These are phyloP conservation scores for Fomes fomentarius DNA, from an alignment of 1,284 basidiomycete genomes.

Conservation along the genomic window DNA sequence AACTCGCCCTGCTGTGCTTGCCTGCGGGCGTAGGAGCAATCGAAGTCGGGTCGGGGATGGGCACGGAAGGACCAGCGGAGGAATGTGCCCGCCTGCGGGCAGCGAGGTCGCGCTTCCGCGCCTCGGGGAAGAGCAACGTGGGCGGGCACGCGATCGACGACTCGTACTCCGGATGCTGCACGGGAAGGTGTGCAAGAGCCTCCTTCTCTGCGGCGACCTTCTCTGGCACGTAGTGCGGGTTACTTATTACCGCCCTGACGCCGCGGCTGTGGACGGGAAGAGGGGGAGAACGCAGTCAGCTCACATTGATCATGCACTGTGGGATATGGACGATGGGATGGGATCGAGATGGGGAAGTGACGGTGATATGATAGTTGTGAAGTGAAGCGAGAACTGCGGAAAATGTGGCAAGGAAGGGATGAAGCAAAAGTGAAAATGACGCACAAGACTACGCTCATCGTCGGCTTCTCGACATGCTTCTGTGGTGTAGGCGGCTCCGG, in stretches of 20 bases:
- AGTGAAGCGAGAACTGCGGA: background rate
- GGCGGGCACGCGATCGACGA: constrained; percentile 50
- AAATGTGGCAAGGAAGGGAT: background rate
- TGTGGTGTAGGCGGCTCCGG: constrained; percentile 24
- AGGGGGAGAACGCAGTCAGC: background rate
- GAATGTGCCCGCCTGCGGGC: constrained; percentile 16
- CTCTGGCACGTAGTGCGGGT: constrained; percentile 50
- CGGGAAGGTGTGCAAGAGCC: constrained; percentile 46
- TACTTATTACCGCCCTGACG: constrained; percentile 48
- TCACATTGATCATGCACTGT: no score
- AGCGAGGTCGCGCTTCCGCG: constrained; percentile 23
- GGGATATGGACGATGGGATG: no score
- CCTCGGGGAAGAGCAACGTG: constrained; percentile 49
- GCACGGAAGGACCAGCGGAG: no score
- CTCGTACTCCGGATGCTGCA: constrained; percentile 55
- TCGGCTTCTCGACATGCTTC: constrained; percentile 48
- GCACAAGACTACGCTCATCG: constrained; percentile 60
- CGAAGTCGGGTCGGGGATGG: constrained; percentile 8
- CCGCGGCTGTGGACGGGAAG: constrained; percentile 49
- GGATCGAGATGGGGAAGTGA: no score
- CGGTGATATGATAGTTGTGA: background rate
- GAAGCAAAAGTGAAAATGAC: constrained; percentile 32
- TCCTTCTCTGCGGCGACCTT: constrained; percentile 32
- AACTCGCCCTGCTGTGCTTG: constrained; percentile 15
- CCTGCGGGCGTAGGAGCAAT: constrained; percentile 9